phyloP scores from a whole-genome alignment of 179 eudicot genomes.

The Beta macrorhiza region DNA sequence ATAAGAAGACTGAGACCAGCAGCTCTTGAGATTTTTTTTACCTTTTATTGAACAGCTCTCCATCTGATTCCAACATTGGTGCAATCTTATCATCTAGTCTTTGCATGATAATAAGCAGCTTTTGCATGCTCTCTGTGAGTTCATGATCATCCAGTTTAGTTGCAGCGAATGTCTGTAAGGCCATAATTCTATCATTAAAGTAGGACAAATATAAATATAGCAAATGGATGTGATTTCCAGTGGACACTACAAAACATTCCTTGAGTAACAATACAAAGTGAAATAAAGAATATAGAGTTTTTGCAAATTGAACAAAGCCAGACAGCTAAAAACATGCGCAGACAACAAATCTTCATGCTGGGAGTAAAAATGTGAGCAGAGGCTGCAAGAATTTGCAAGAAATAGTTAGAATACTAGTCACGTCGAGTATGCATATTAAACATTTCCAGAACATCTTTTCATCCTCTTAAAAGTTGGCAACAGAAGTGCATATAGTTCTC shows the following conservation, averaged over 20 bases:
- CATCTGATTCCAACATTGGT: conserved; percentile 89
- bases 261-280: neutral
- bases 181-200: conserved; percentile 18
- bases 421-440: conserved; percentile 1
- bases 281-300: neutral
- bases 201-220: neutral
- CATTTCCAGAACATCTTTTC: neutral
- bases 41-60: conserved; percentile 85
- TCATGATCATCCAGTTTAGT: conserved; percentile 80
- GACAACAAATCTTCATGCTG: neutral
- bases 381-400: neutral
- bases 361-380: neutral
- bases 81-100: conserved; percentile 76
- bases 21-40: conserved; percentile 24
- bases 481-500: neutral
- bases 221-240: neutral
- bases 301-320: neutral
- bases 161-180: conserved; percentile 79
- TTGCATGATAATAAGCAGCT: conserved; percentile 92
- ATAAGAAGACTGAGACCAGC: neutral
- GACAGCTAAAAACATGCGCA: neutral
- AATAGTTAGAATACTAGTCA: neutral
- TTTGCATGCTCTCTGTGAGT: conserved; percentile 83
- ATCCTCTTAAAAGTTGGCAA: neutral
- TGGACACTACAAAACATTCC: neutral